Evolutionary conservation across 345 rosid species (phyloP).

Genomic region (Citrus reticulata): DNA sequence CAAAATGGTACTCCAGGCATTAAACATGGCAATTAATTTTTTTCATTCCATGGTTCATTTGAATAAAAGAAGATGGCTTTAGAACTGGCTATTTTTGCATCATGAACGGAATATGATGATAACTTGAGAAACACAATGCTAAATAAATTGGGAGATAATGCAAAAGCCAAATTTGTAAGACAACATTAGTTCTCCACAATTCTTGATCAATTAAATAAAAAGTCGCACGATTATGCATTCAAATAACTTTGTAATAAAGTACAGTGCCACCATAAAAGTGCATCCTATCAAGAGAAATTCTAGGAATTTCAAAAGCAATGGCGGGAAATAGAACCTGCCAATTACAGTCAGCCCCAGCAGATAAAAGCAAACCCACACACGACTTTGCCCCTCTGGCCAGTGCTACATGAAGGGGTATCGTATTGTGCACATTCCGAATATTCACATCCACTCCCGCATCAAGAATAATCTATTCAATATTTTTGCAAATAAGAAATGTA

Average conservation of each 20-base stretch:
- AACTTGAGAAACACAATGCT: background rate
- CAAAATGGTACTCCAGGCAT: background rate
- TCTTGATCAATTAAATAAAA: background rate
- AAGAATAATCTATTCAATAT: constrained; percentile 67
- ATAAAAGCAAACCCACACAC: constrained; percentile 84
- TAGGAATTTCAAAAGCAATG: background rate
- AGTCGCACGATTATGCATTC: background rate
- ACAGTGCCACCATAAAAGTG: background rate
- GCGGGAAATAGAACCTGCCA: constrained; percentile 56
- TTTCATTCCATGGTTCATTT: background rate
- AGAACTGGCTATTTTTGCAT: background rate
- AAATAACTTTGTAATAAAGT: background rate
- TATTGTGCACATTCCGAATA: constrained; percentile 75
- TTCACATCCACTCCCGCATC: constrained; percentile 95
- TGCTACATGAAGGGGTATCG: constrained; percentile 94
- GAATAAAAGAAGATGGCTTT: background rate
- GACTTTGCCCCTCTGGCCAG: constrained; percentile 87
- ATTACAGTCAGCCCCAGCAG: constrained; percentile 84
- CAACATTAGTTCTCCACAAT: background rate
- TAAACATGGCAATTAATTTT: background rate
- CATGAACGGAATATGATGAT: background rate
- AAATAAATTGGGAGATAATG: background rate
- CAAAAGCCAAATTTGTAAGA: background rate
- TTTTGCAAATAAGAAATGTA: constrained; percentile 13
- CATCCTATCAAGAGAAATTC: background rate